These are phyloP conservation scores for Eucalyptus sp. DNA, from an alignment of 345 rosid species.

Conservation along the genomic window DNA sequence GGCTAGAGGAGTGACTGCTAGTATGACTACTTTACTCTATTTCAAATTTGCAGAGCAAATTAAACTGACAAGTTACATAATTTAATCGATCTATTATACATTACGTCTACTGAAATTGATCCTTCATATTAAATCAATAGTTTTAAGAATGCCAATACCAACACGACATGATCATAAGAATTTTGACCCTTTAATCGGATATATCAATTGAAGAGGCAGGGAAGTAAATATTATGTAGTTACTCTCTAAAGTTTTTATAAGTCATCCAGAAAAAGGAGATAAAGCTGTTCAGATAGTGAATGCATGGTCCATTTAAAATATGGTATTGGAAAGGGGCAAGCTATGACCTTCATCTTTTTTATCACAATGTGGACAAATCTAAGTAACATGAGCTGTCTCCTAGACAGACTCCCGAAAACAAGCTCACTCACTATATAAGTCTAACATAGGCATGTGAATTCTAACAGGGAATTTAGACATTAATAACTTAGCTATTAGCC, in stretches of 20 bases:
- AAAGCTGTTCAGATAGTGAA: background rate
- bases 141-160: background rate
- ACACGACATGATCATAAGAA: background rate
- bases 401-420: slow-evolving; percentile 7
- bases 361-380: slow-evolving; percentile 32
- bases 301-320: background rate
- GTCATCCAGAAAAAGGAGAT: background rate
- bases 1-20: background rate
- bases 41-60: background rate
- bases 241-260: background rate
- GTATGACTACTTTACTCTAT: background rate
- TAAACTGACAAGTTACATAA: background rate
- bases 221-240: background rate
- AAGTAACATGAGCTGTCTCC: slow-evolving; percentile 56
- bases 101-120: background rate
- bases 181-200: background rate
- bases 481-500: background rate
- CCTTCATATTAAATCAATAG: background rate
- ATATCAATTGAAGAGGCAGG: background rate
- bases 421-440: slow-evolving; percentile 13
- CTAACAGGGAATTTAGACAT: background rate
- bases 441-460: slow-evolving; percentile 22
- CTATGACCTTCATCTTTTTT: background rate
- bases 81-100: background rate
- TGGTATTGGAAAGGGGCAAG: background rate